A percentile compares a stretch with the other conserved stretches of the same genome.
These are phyloP conservation scores for Croton laevigatus DNA, from an alignment of 441 rosid species.

Conservation along the genomic window DNA sequence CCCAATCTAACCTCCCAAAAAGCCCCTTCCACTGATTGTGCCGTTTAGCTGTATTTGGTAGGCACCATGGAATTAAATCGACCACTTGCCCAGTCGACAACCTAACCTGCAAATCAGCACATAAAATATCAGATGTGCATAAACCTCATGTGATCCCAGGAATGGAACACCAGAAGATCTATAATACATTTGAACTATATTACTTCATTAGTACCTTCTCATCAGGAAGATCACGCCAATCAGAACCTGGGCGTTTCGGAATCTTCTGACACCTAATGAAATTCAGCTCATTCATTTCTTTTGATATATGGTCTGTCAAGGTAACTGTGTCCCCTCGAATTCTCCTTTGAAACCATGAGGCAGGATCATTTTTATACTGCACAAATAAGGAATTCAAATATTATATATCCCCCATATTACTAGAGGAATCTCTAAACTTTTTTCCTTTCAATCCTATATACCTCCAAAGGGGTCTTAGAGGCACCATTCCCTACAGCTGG, in stretches of 20 bases:
- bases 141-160: not conserved
- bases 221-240: conserved; percentile 81
- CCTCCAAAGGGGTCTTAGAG: conserved; percentile 45
- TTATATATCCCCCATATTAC: not conserved
- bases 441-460: conserved; percentile 16
- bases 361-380: conserved; percentile 59
- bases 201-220: conserved; percentile 47
- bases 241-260: conserved; percentile 83
- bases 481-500: conserved; percentile 74
- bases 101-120: conserved; percentile 40
- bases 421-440: not conserved
- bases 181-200: conserved; percentile 30
- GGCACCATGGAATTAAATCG: conserved; percentile 72
- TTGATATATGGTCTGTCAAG: conserved; percentile 73
- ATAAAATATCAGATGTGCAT: not conserved
- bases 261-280: conserved; percentile 63
- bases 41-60: conserved; percentile 67
- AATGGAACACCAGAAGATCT: not conserved
- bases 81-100: conserved; percentile 61
- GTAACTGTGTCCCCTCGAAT: conserved; percentile 46
- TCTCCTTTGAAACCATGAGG: conserved; percentile 56
- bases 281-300: conserved; percentile 81
- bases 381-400: conserved; percentile 12
- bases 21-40: conserved; percentile 94
- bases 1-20: conserved; percentile 86